Base-by-base conservation (phyloP, 2,329 filamentous ascomycete species). In the Fusarium torulosum region DNA sequence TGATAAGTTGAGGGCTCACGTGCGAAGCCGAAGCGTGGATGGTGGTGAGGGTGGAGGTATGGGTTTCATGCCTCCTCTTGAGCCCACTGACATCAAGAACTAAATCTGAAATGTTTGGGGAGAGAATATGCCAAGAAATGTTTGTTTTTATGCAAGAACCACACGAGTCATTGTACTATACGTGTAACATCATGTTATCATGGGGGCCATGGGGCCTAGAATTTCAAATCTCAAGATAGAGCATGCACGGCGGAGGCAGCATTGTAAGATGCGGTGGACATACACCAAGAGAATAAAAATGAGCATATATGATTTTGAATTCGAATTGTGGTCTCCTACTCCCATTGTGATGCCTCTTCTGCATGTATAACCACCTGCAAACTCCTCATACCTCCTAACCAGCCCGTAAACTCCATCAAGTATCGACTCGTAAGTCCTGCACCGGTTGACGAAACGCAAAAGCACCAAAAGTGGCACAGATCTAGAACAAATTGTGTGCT, bases 1-100 rank as follows among this genome's bases (percentile, higher is more conserved):
- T 73, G 78, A 78, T 25, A 80, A 96, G 84, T 78, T 99, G 77
- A 85, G 95, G 76, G 84, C 86, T 72, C 96, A 99, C 82, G 96
- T 98, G 27, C 86, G 88, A 72, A 56, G 86, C 82, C 35, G 88
- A 85, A 73, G 85, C 79, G 75, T 78, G 6, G 76, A 77, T 70
- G 79, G 77, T 7, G 76, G 75, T 5, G 75, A 78, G 67, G 77
- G 77, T 40, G 76, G 76, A 45, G 84, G 86, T 2, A 86, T 88
- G 84, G 84, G 80, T 0, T 88, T 88, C 61, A 88, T 88, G 86
- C 86, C 86, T 27, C 78, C 81, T 14, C 72, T 87, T 71, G 71
- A 76, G 35, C 45, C 59, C 17, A 37, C 21, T 11, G 37, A 56
- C 37, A 38, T 50, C 7, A 59, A 55, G 42, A 60, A 54, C 23